A percentile compares a stretch with the other conserved stretches of the same genome.
Conservation (phyloP, 768 basidiomycete genomes). For the Kockovaella imperatae region DNA sequence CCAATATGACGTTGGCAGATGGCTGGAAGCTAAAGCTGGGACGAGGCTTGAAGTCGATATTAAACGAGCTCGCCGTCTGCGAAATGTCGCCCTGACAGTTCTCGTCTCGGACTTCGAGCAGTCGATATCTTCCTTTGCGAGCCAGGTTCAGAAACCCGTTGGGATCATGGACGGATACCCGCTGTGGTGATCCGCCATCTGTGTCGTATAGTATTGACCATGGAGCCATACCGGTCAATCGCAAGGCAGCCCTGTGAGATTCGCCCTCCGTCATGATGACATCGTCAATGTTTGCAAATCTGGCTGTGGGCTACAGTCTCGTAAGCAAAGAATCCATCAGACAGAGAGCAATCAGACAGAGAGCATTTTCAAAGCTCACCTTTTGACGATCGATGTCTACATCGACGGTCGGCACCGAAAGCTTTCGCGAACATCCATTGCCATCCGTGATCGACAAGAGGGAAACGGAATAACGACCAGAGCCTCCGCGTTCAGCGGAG, state of each 20-base stretch:
- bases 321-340: conserved; percentile 2
- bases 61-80: conserved; percentile 56
- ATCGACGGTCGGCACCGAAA: conserved; percentile 67
- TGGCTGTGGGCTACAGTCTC: conserved; percentile 64
- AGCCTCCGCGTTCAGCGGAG: conserved; percentile 16
- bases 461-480: conserved; percentile 28
- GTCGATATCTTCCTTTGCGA: conserved; percentile 67
- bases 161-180: conserved; percentile 51
- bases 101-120: conserved; percentile 74
- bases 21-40: conserved; percentile 60
- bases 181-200: conserved; percentile 51
- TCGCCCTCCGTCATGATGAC: conserved; percentile 68
- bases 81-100: conserved; percentile 74
- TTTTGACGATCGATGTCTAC: conserved; percentile 77
- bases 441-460: conserved; percentile 76
- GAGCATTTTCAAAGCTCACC: no score
- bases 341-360: conserved; percentile 2
- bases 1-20: conserved; percentile 4
- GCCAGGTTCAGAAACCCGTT: conserved; percentile 69
- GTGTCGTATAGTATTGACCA: conserved; percentile 68
- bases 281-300: conserved; percentile 66
- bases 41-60: conserved; percentile 69
- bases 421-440: conserved; percentile 70
- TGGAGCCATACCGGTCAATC: conserved; percentile 84
- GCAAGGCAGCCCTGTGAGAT: conserved; percentile 62